phyloP scores from a whole-genome alignment of 2,329 filamentous ascomycete species.

The Fusarium napiforme region DNA sequence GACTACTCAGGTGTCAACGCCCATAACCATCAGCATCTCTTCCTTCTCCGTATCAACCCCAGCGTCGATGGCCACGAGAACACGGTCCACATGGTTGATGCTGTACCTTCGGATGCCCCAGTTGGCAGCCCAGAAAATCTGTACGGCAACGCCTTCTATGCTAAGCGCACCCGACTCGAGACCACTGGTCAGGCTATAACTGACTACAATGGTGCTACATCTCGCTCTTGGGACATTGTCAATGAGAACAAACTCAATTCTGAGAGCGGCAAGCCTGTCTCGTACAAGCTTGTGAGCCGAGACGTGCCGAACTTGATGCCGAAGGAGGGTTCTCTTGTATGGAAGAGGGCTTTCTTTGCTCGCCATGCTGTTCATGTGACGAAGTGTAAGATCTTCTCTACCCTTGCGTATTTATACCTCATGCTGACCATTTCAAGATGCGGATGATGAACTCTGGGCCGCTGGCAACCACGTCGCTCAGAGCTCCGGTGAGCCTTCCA shows the following conservation, averaged over 20 bases:
- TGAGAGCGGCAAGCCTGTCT: slow-evolving; percentile 84
- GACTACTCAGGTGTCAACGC: slow-evolving; percentile 70
- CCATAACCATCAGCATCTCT: slow-evolving; percentile 95
- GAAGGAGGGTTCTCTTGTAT: slow-evolving; percentile 83
- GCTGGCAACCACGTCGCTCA: slow-evolving; percentile 90
- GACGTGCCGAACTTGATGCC: slow-evolving; percentile 84
- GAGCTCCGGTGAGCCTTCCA: slow-evolving; percentile 81
- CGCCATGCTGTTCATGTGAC: slow-evolving; percentile 90
- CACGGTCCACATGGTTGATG: slow-evolving; percentile 87
- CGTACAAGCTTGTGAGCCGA: slow-evolving; percentile 89
- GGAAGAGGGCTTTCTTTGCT: slow-evolving; percentile 90
- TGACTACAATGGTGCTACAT: slow-evolving; percentile 83
- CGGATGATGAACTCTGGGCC: slow-evolving; percentile 83
- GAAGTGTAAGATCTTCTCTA: slow-evolving; percentile 70
- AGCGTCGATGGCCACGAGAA: slow-evolving; percentile 89
- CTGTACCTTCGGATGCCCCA: slow-evolving; percentile 74
- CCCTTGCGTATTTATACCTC: accelerated
- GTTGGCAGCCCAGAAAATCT: slow-evolving; percentile 85
- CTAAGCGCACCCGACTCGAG: slow-evolving; percentile 81
- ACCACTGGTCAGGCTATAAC: slow-evolving; percentile 76
- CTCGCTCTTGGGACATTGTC: slow-evolving; percentile 88
- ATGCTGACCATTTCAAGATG: slow-evolving; percentile 62
- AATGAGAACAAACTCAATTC: slow-evolving; percentile 86
- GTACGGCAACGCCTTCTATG: slow-evolving; percentile 91
- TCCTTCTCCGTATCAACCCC: slow-evolving; percentile 87